A percentile compares a stretch with the other conserved stretches of the same genome.
Evolutionary conservation across 257 asterid genomes (phyloP).

Genomic region (Primulina tabacum): DNA sequence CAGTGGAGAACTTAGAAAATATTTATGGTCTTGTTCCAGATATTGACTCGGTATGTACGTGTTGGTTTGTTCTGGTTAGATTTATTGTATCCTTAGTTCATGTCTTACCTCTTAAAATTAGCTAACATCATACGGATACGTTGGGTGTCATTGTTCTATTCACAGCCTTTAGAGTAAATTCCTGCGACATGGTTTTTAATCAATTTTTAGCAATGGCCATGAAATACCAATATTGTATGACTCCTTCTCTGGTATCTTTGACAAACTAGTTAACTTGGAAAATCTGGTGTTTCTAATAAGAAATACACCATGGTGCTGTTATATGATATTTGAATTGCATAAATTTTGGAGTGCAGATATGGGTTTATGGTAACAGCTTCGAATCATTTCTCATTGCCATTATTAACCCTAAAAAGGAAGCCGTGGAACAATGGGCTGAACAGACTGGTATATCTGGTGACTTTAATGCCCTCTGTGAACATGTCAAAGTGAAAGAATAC

Average conservation of each 20-base stretch:
- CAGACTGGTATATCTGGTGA: conserved; percentile 59
- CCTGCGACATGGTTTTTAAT: too few relatives aligned
- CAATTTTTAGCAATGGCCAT: neutral
- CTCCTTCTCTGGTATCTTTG: neutral
- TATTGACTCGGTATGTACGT: conserved; percentile 67
- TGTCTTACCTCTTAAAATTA: conserved; percentile 5
- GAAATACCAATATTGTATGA: neutral
- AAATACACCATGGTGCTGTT: neutral
- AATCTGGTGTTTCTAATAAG: neutral
- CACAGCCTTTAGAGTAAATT: neutral
- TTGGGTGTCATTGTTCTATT: neutral
- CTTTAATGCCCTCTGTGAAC: conserved; percentile 60
- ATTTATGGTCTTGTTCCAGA: conserved; percentile 56
- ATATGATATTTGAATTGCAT: conserved; percentile 4
- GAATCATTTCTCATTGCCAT: conserved; percentile 86
- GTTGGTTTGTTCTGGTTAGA: neutral
- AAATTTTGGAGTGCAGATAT: conserved; percentile 52
- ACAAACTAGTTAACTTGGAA: neutral
- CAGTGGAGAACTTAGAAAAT: conserved; percentile 93
- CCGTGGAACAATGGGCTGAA: conserved; percentile 73
- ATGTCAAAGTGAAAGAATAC: conserved; percentile 58
- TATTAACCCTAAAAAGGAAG: conserved; percentile 62
- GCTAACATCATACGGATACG: neutral
- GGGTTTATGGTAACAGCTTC: conserved; percentile 95
- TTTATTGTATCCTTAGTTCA: conserved; percentile 10